These are phyloP conservation scores for Hypoxylon lenormandii DNA, from an alignment of 495 filamentous ascomycete genomes.

Conservation along the genomic window DNA sequence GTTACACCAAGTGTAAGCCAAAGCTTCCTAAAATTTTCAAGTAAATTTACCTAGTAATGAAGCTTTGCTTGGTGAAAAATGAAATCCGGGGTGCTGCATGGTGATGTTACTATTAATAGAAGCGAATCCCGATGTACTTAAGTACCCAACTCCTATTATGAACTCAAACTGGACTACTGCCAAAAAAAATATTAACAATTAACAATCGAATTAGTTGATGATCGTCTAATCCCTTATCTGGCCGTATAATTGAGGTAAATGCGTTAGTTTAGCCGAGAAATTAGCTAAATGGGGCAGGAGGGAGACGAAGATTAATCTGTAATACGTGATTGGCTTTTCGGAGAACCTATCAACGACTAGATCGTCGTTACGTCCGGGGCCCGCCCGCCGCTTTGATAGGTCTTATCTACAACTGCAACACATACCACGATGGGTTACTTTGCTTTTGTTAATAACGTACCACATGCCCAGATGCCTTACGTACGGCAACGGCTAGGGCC, in stretches of 20 bases:
- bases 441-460: too few relatives aligned
- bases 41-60: too few relatives aligned
- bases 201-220: too few relatives aligned
- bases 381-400: background rate
- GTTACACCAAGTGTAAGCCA: too few relatives aligned
- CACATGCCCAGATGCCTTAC: background rate
- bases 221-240: background rate
- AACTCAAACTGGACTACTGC: too few relatives aligned
- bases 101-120: too few relatives aligned
- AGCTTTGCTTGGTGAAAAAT: too few relatives aligned
- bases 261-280: background rate
- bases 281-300: slow-evolving; percentile 32
- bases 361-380: background rate
- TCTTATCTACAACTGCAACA: slow-evolving; percentile 18
- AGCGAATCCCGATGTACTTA: too few relatives aligned
- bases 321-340: slow-evolving; percentile 13
- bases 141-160: too few relatives aligned
- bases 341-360: slow-evolving; percentile 1
- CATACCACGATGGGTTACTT: background rate
- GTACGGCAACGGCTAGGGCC: background rate
- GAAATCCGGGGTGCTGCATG: too few relatives aligned
- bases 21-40: too few relatives aligned
- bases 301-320: slow-evolving; percentile 10
- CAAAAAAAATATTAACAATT: too few relatives aligned
- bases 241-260: background rate